phyloP scores from a whole-genome alignment of 345 rosid genomes.

The Aethionema arabicum region DNA sequence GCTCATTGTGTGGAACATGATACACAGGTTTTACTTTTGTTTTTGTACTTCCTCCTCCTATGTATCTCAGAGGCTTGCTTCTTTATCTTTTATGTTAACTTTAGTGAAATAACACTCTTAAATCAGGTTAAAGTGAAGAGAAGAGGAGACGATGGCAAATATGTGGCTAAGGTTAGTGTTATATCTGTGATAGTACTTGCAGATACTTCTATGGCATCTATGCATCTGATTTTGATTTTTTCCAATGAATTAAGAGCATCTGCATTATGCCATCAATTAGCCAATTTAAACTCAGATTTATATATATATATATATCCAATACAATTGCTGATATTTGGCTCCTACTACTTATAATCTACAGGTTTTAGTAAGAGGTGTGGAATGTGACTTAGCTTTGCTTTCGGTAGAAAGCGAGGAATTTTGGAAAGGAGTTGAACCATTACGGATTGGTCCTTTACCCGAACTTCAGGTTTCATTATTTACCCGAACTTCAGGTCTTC shows the following conservation, averaged over 20 bases:
- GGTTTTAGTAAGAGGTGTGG: conserved; percentile 94
- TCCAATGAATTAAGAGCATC: conserved; percentile 9
- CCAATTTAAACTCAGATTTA: neutral
- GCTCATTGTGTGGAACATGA: conserved; percentile 88
- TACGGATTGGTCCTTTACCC: conserved; percentile 74
- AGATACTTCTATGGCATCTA: neutral
- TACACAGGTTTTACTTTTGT: conserved; percentile 63
- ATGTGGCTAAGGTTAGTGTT: conserved; percentile 76
- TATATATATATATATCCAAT: neutral
- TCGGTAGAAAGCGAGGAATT: conserved; percentile 87
- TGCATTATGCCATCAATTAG: neutral
- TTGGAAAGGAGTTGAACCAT: conserved; percentile 89
- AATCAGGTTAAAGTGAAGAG: conserved; percentile 89
- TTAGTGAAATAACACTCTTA: neutral
- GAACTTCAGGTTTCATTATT: conserved; percentile 70
- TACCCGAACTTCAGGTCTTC: conserved; percentile 13
- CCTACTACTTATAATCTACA: conserved; percentile 39
- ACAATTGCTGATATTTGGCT: conserved; percentile 35
- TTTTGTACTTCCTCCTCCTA: neutral
- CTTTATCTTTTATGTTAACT: conserved; percentile 5
- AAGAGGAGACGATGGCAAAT: conserved; percentile 95
- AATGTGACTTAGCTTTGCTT: conserved; percentile 96
- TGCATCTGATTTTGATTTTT: neutral
- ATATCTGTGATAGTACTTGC: conserved; percentile 11
- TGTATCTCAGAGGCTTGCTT: neutral